Percentiles rank a stretch among this genome's conserved stretches.
These are phyloP conservation scores for Aspergillus diversus DNA, from an alignment of 495 filamentous ascomycete species.

Conservation along the genomic window DNA sequence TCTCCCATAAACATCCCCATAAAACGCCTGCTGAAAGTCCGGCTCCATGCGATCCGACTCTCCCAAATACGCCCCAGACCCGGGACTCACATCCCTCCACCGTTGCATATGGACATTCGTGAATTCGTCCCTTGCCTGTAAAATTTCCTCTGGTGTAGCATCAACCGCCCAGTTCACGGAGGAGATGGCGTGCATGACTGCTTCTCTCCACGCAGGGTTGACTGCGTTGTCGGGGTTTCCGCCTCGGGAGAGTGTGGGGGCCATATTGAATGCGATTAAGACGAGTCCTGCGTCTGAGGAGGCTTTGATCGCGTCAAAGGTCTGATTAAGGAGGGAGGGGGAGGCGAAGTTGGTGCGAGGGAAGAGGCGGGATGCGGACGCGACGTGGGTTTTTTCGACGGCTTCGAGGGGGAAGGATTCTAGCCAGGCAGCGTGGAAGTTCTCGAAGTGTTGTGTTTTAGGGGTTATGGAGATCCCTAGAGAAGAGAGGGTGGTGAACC, in stretches of 20 bases:
- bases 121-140: slow-evolving; percentile 27
- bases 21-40: slow-evolving; percentile 65
- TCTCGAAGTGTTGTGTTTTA: slow-evolving; percentile 52
- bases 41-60: slow-evolving; percentile 63
- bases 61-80: slow-evolving; percentile 40
- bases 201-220: slow-evolving; percentile 58
- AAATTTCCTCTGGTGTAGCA: slow-evolving; percentile 27
- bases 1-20: slow-evolving; percentile 56
- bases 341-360: slow-evolving; percentile 51
- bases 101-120: slow-evolving; percentile 49
- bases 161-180: slow-evolving; percentile 31
- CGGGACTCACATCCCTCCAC: slow-evolving; percentile 51
- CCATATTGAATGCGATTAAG: slow-evolving; percentile 55
- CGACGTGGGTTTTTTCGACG: slow-evolving; percentile 42
- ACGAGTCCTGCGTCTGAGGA: slow-evolving; percentile 46
- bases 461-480: slow-evolving; percentile 45
- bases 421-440: slow-evolving; percentile 51
- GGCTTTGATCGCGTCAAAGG: slow-evolving; percentile 47
- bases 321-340: slow-evolving; percentile 40
- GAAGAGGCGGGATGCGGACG: slow-evolving; percentile 54
- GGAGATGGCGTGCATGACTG: slow-evolving; percentile 57
- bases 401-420: slow-evolving; percentile 51
- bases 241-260: slow-evolving; percentile 33
- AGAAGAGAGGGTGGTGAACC: slow-evolving; percentile 40
- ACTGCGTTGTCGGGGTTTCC: slow-evolving; percentile 44